Conservation (phyloP, 2,329 filamentous ascomycete species). For the Penicillium sp. region DNA sequence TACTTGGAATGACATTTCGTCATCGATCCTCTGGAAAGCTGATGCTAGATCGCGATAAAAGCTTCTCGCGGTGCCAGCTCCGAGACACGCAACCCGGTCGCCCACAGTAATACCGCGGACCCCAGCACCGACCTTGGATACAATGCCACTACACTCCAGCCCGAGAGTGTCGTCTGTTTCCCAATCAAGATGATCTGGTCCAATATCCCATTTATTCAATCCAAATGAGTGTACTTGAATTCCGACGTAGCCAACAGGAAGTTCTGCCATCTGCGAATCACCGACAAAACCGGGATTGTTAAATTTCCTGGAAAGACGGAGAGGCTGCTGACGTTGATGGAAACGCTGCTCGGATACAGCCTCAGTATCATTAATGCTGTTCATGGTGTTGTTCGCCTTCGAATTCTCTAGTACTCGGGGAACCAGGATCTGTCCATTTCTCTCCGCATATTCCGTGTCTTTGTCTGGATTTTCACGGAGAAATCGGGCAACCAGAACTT, state of each 20-base stretch:
- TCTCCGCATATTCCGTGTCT: slow-evolving; percentile 30
- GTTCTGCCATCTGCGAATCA: slow-evolving; percentile 1
- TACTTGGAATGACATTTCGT: slow-evolving; percentile 21
- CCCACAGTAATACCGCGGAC: slow-evolving; percentile 19
- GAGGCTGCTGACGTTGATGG: slow-evolving; percentile 4
- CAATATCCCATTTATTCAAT: slow-evolving; percentile 32
- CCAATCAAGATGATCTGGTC: neutral
- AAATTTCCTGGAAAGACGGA: slow-evolving; percentile 8
- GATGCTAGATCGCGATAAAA: slow-evolving; percentile 17
- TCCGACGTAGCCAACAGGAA: slow-evolving; percentile 28
- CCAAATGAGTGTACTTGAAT: slow-evolving; percentile 36
- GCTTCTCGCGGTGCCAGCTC: slow-evolving; percentile 17
- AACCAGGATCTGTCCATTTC: slow-evolving; percentile 21
- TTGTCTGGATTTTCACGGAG: neutral
- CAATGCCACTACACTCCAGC: slow-evolving; percentile 22
- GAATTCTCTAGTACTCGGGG: slow-evolving; percentile 25
- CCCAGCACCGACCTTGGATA: slow-evolving; percentile 19
- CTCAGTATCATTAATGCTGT: neutral
- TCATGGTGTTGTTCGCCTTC: slow-evolving; percentile 8
- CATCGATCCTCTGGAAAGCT: slow-evolving; percentile 24
- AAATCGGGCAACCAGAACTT: slow-evolving; percentile 16
- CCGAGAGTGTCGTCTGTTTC: slow-evolving; percentile 5
- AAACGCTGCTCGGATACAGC: slow-evolving; percentile 15
- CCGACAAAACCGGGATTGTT: slow-evolving; percentile 10
- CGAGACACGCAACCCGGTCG: slow-evolving; percentile 28